These are phyloP conservation scores for Stropharia rugosoannulata DNA, from an alignment of 768 basidiomycete genomes.

Conservation along the genomic window DNA sequence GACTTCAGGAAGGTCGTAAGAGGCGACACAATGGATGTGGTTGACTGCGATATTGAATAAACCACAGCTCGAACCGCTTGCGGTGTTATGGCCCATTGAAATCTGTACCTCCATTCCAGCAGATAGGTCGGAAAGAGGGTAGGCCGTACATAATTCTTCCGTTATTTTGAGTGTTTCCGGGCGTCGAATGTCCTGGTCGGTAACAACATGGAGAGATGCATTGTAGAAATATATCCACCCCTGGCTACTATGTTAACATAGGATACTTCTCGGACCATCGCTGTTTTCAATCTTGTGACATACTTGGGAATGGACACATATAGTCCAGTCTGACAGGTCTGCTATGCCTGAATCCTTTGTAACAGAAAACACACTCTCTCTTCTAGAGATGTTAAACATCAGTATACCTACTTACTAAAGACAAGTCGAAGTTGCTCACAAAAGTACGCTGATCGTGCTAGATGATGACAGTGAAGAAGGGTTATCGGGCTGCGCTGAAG, in stretches of 20 bases:
- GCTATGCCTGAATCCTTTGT: not conserved
- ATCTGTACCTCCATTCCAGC: slow-evolving; percentile 45
- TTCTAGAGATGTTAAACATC: not conserved
- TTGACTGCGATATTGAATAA: slow-evolving; percentile 41
- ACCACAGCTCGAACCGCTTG: slow-evolving; percentile 8
- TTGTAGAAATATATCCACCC: slow-evolving; percentile 55
- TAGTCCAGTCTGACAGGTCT: slow-evolving; percentile 27
- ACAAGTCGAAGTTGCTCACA: not conserved
- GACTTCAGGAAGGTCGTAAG: slow-evolving; percentile 34
- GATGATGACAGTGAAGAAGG: no score
- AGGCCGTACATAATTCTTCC: slow-evolving; percentile 23
- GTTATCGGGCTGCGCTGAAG: no score
- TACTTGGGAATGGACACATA: slow-evolving; percentile 41
- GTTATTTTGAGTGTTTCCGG: slow-evolving; percentile 30
- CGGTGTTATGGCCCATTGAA: slow-evolving; percentile 20
- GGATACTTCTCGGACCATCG: not conserved
- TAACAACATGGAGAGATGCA: slow-evolving; percentile 35
- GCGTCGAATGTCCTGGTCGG: slow-evolving; percentile 50
- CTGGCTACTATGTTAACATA: slow-evolving; percentile 15
- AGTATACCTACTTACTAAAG: not conserved
- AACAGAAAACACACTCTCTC: not conserved
- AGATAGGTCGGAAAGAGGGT: slow-evolving; percentile 28
- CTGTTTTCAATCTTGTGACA: not conserved
- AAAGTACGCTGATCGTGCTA: no score
- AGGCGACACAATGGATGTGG: slow-evolving; percentile 47